Evolutionary conservation across 2,329 filamentous ascomycete species (phyloP), one percentile per base, ranked within the genome.

Genomic region (Pyricularia sp.): DNA sequence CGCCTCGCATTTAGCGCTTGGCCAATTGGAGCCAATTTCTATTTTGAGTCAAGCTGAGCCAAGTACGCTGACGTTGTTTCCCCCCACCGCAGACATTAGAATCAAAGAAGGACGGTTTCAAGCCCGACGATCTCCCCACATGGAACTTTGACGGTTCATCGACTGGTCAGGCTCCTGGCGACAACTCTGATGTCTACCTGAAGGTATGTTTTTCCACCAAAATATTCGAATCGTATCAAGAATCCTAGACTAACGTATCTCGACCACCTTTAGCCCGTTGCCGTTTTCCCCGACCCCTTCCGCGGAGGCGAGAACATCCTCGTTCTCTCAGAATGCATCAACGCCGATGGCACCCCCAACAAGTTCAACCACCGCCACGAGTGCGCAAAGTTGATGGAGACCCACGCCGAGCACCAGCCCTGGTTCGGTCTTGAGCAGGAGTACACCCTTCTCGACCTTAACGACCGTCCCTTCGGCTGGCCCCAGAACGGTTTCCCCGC

Each of bases 371-470:
- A 90, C 90, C 92, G 95, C 75, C 91, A 97, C 80, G 94, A 98
- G 77, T 91, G 90, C 77, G 88, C 88, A 78, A 91, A 95, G 81
- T 85, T 97, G 76, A 97, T 98, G 92, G 89, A 95, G 81, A 86
- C 89, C 72, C 89, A 97, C 81, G 89, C 89, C 79, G 84, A 88
- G 69, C 90, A 94, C 76, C 86, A 91, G 79, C 94, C 95, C 78
- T 98, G 94, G 95, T 99, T 98, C 82, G 95, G 95, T 82, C 89
- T 99, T n/a, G 94, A 97, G 80, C 94, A 97, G 81, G 94, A 97
- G 82, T 98, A 98, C 87, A 98, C 93, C 71, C 90, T 96, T 64
- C 90, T 98, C 75, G 94, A 94, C 77, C 82, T 89, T 74, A 88
- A 90, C 75, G 92, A 93, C 81, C 90, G 93, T 82, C 95, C 95